A percentile compares a stretch with the other conserved stretches of the same genome.
phyloP scores from a whole-genome alignment of 106 monocot species.

The Ottelia alismoides region DNA sequence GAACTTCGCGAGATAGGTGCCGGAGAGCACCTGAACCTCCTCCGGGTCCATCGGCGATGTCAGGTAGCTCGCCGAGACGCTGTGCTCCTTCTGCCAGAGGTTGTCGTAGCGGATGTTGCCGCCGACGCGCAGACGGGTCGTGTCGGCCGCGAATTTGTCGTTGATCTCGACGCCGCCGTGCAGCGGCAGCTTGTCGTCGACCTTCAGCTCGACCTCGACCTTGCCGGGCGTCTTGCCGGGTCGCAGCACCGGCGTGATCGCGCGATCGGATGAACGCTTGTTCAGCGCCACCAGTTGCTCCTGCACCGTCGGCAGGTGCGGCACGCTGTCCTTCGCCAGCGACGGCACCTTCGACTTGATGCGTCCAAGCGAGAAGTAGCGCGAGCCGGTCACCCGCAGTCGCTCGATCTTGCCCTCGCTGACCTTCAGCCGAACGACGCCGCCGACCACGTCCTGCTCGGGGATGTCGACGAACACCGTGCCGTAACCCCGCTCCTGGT shows the following conservation, averaged over 20 bases:
- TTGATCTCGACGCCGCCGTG: not conserved
- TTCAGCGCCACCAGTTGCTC: not conserved
- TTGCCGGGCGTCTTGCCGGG: not conserved
- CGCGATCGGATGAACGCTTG: not conserved
- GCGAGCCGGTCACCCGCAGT: not conserved
- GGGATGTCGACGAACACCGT: not conserved
- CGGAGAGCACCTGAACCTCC: not conserved
- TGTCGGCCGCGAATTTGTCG: not conserved
- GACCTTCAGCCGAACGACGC: not conserved
- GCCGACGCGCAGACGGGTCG: not conserved
- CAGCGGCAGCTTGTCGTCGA: not conserved
- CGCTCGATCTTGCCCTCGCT: not conserved
- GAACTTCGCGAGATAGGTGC: not conserved
- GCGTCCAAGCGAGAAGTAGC: not conserved
- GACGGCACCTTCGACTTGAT: not conserved
- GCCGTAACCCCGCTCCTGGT: not conserved
- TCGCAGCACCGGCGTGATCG: not conserved
- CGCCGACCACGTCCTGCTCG: not conserved
- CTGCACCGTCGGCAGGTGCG: not conserved
- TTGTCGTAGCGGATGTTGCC: not conserved
- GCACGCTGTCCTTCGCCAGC: not conserved
- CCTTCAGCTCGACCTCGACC: not conserved
- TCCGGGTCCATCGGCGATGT: not conserved
- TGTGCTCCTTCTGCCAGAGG: not conserved
- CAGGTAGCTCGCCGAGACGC: not conserved